Conservation (phyloP, 495 filamentous ascomycete species). For the Neurospora sublineolata region DNA sequence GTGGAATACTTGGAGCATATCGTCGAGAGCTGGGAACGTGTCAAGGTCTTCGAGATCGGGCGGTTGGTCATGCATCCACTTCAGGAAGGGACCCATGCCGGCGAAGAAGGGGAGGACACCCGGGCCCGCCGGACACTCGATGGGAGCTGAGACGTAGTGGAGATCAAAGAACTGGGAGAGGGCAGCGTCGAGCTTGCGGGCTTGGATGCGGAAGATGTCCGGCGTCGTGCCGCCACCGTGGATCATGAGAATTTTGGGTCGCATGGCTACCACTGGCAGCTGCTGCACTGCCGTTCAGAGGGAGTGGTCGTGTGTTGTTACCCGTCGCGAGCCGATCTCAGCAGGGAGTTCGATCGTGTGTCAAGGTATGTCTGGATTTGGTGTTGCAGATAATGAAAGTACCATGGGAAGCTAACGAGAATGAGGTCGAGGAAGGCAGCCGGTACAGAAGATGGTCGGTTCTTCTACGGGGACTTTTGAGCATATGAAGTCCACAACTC, state of each 20-base stretch:
- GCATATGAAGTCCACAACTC: neutral
- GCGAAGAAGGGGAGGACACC: constrained; percentile 20
- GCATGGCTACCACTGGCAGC: neutral
- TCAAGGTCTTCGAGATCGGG: constrained; percentile 1
- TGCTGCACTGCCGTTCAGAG: neutral
- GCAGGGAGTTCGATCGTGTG: neutral
- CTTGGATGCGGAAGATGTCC: constrained; percentile 20
- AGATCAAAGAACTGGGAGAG: constrained; percentile 17
- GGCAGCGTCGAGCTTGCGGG: constrained; percentile 10
- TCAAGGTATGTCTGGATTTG: neutral
- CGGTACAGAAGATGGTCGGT: neutral
- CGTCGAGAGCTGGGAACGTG: neutral
- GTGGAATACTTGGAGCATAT: constrained; percentile 2
- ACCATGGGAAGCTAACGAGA: neutral
- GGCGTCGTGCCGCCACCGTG: constrained; percentile 18
- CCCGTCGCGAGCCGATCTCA: neutral
- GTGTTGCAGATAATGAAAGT: neutral
- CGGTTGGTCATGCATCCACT: constrained; percentile 12
- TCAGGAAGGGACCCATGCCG: constrained; percentile 11
- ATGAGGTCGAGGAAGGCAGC: neutral
- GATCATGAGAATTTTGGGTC: constrained; percentile 18
- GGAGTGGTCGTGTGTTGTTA: neutral
- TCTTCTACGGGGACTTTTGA: neutral
- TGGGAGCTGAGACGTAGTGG: constrained; percentile 11
- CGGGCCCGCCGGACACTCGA: constrained; percentile 7